A percentile compares a stretch with the other conserved stretches of the same genome.
Evolutionary conservation across 2,329 filamentous ascomycete species (phyloP).

Genomic region (Sporothrix protearum): DNA sequence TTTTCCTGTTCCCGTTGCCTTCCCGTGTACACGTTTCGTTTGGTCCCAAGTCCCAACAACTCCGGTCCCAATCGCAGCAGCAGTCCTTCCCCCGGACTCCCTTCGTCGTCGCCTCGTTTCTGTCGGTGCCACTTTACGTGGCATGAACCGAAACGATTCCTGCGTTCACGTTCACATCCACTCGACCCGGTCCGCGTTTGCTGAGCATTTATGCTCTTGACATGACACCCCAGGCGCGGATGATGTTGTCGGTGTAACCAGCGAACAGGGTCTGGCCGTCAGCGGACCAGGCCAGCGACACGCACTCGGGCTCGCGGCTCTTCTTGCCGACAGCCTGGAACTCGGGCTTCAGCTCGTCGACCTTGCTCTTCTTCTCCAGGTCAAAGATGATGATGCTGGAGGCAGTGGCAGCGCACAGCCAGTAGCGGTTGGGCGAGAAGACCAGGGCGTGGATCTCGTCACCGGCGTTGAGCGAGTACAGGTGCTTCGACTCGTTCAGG

Average conservation of each 20-base stretch:
- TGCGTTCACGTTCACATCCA: neutral
- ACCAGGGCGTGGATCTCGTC: conserved; percentile 99
- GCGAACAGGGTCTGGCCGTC: conserved; percentile 99
- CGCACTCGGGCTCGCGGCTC: conserved; percentile 97
- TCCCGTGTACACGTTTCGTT: conserved; percentile 13
- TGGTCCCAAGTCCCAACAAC: neutral
- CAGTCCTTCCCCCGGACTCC: conserved; percentile 8
- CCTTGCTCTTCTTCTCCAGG: conserved; percentile 99
- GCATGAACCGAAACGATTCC: neutral
- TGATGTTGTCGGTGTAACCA: conserved; percentile 99
- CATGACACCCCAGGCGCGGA: conserved; percentile 97
- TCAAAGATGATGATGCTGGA: conserved; percentile 99
- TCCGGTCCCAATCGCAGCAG: conserved; percentile 10
- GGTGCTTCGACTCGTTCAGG: conserved; percentile 99
- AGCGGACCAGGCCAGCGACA: conserved; percentile 94
- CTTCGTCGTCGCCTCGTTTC: neutral
- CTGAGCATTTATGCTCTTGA: conserved; percentile 67
- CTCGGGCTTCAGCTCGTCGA: conserved; percentile 99
- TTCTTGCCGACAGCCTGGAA: conserved; percentile 96
- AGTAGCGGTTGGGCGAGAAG: conserved; percentile 99
- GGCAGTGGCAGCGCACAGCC: conserved; percentile 97
- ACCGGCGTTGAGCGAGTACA: conserved; percentile 98
- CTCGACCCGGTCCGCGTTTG: neutral
- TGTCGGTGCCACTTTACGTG: neutral
- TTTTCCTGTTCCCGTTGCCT: conserved; percentile 15